These are phyloP conservation scores for Tolypocladium ovalisporum DNA, from an alignment of 2,329 filamentous ascomycete genomes.

Conservation along the genomic window DNA sequence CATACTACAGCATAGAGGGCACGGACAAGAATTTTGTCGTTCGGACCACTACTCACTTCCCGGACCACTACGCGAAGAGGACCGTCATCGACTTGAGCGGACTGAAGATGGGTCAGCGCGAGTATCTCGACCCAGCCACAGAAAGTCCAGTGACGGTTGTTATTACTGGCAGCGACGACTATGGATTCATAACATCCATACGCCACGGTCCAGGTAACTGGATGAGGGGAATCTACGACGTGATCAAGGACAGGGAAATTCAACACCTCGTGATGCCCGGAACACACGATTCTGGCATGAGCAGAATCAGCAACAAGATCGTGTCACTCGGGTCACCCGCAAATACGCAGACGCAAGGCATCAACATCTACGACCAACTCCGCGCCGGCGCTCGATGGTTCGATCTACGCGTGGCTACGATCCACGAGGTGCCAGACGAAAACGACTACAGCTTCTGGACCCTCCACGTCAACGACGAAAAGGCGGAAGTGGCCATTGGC, in stretches of 20 bases:
- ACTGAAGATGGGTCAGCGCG: conserved; percentile 21
- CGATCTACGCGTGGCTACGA: conserved; percentile 30
- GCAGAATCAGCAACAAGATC: conserved; percentile 23
- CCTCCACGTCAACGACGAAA: conserved; percentile 27
- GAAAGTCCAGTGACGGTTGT: conserved; percentile 20
- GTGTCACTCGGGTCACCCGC: conserved; percentile 20
- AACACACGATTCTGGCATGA: conserved; percentile 39
- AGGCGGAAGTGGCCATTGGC: conserved; percentile 25
- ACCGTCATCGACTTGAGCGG: conserved; percentile 18
- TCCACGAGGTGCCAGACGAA: conserved; percentile 6
- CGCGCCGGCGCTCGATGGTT: conserved; percentile 34
- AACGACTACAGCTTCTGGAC: conserved; percentile 23
- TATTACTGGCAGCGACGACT: conserved; percentile 17
- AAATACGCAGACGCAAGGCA: conserved; percentile 34
- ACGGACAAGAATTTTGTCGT: conserved; percentile 19
- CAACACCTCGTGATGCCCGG: conserved; percentile 36
- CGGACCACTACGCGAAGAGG: conserved; percentile 12
- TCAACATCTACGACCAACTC: conserved; percentile 33
- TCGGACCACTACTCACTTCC: conserved; percentile 17
- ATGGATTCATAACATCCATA: conserved; percentile 18
- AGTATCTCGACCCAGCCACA: conserved; percentile 19
- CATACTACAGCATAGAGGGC: conserved; percentile 17
- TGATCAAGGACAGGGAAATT: conserved; percentile 25
- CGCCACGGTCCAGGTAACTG: conserved; percentile 16
- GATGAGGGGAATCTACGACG: conserved; percentile 20